A percentile compares a stretch with the other conserved stretches of the same genome.
Evolutionary conservation across 179 eudicot species (phyloP).

Genomic region (Heliamphora pulchella): DNA sequence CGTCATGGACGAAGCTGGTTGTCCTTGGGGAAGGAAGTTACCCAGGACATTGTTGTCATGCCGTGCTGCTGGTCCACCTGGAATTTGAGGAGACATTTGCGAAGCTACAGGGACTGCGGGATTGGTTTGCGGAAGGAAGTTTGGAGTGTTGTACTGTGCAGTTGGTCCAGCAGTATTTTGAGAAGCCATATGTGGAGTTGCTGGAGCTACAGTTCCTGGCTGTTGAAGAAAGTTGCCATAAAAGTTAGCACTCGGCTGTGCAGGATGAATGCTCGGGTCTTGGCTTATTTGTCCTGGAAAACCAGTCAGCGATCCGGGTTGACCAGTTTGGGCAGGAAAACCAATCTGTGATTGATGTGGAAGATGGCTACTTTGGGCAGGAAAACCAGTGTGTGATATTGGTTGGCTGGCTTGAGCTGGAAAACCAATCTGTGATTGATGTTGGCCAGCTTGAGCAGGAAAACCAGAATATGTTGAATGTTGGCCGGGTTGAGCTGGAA

Average conservation of each 20-base stretch:
- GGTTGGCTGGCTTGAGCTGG: slow-evolving; percentile 21
- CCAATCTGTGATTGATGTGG: slow-evolving; percentile 15
- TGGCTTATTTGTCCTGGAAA: slow-evolving; percentile 1
- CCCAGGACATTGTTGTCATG: background rate
- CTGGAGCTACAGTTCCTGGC: slow-evolving; percentile 26
- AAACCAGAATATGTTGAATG: slow-evolving; percentile 12
- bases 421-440: slow-evolving; percentile 12
- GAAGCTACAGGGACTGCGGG: slow-evolving; percentile 26
- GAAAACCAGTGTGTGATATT: slow-evolving; percentile 20
- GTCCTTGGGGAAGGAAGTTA: slow-evolving; percentile 13
- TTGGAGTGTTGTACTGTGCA: slow-evolving; percentile 31
- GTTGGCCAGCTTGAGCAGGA: slow-evolving; percentile 19
- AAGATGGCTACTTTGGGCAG: slow-evolving; percentile 29
- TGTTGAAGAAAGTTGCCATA: slow-evolving; percentile 48
- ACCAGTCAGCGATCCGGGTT: slow-evolving; percentile 17
- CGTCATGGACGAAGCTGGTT: slow-evolving; percentile 17
- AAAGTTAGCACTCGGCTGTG: slow-evolving; percentile 22
- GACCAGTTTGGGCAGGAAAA: slow-evolving; percentile 7
- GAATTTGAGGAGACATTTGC: slow-evolving; percentile 27
- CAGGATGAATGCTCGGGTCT: slow-evolving; percentile 10
- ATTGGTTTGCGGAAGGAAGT: slow-evolving; percentile 27
- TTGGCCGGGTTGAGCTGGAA: background rate
- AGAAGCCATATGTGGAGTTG: slow-evolving; percentile 27
- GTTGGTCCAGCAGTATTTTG: slow-evolving; percentile 36
- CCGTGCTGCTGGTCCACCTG: slow-evolving; percentile 16